These are phyloP conservation scores for Cordyceps farinosa DNA, from an alignment of 2,329 filamentous ascomycete genomes.

Conservation along the genomic window DNA sequence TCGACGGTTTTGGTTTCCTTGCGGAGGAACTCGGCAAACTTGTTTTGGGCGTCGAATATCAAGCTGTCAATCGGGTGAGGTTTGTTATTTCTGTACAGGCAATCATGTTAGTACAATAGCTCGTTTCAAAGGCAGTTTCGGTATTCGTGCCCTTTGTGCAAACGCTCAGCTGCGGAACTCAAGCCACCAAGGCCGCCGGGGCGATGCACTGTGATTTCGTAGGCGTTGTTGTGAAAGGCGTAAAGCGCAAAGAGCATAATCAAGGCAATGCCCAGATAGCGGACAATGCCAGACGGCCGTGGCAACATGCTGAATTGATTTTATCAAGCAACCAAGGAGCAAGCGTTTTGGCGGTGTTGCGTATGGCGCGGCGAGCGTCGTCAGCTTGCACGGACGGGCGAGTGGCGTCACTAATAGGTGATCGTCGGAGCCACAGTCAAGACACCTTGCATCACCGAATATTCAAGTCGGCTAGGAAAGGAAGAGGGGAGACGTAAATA, in stretches of 20 bases:
- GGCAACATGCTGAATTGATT: slow-evolving; percentile 22
- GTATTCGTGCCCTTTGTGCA: slow-evolving; percentile 1
- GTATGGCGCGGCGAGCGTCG: background rate
- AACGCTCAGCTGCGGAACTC: background rate
- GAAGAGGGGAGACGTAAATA: background rate
- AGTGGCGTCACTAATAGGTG: background rate
- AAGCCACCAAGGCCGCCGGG: slow-evolving; percentile 15
- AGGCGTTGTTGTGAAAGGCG: slow-evolving; percentile 25
- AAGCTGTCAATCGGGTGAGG: slow-evolving; percentile 52
- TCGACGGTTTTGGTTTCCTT: slow-evolving; percentile 48
- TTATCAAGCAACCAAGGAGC: background rate
- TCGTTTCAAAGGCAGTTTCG: no score
- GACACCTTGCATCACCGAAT: background rate
- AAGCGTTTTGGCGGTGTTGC: background rate
- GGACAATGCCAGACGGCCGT: slow-evolving; percentile 41
- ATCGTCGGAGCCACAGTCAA: background rate
- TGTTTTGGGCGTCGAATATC: slow-evolving; percentile 43
- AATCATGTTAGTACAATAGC: background rate
- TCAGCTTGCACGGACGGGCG: background rate
- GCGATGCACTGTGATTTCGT: slow-evolving; percentile 13
- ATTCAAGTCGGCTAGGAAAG: background rate
- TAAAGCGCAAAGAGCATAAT: slow-evolving; percentile 34
- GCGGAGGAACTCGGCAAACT: slow-evolving; percentile 38
- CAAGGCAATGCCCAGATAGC: slow-evolving; percentile 37
- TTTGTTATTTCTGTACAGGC: background rate